Evolutionary conservation across 208 protist genomes (phyloP).

Genomic region (Wallacemonas sp.): DNA sequence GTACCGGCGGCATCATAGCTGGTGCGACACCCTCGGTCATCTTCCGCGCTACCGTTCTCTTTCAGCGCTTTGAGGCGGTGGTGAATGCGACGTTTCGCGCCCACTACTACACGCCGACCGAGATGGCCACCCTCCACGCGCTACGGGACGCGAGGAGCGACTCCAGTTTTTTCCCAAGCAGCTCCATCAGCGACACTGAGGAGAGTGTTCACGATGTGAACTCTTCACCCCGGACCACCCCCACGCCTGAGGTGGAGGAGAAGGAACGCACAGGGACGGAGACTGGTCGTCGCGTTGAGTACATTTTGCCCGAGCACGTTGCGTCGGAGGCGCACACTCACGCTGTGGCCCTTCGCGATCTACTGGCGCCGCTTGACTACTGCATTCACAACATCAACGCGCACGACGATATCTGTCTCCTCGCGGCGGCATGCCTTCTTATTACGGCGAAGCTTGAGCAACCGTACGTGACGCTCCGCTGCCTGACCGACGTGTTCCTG

Average conservation of each 20-base stretch:
- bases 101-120: conserved; percentile 26
- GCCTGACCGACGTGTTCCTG: conserved; percentile 64
- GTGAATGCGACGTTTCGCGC: conserved; percentile 42
- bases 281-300: conserved; percentile 27
- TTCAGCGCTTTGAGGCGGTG: conserved; percentile 73
- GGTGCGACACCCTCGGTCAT: conserved; percentile 66
- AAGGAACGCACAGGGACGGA: neutral
- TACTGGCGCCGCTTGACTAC: conserved; percentile 78
- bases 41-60: conserved; percentile 70
- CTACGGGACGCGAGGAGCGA: neutral
- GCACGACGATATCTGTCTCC: conserved; percentile 73
- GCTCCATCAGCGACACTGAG: neutral
- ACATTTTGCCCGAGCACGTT: conserved; percentile 56
- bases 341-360: conserved; percentile 54
- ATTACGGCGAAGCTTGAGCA: conserved; percentile 80
- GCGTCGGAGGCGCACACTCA: conserved; percentile 46
- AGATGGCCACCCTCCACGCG: neutral
- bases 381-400: conserved; percentile 60
- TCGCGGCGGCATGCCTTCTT: conserved; percentile 79
- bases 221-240: too few species aligned
- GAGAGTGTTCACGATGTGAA: conserved; percentile 20
- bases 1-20: conserved; percentile 61
- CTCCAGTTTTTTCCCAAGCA: conserved; percentile 16
- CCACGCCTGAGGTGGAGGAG: neutral
- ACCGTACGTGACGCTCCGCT: conserved; percentile 46